Evolutionary conservation across 192 early-diverging fungal species (phyloP), one percentile per base, ranked within the genome.

Genomic region (Coemansia sp.): DNA sequence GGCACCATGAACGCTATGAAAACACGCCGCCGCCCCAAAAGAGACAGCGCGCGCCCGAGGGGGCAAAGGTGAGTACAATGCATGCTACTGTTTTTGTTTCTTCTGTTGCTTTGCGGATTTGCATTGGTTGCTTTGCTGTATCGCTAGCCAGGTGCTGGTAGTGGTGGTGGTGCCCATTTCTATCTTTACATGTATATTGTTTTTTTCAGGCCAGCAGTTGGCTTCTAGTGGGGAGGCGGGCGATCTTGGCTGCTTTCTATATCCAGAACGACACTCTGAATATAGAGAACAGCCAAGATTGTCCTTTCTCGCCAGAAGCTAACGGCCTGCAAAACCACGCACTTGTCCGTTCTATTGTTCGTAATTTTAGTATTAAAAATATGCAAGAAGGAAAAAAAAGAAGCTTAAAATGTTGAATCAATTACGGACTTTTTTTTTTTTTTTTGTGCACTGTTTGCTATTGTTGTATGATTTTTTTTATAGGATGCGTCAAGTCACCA

Each of bases 51-150:
- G 56, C 63, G 8, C 66, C 62, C 3, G 66, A 61, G 1, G 38
- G 59, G 59, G 53, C 55, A 62, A 66, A 66, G 76, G 76, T 78
- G 71, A 78, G 76, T 73, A 64, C 22, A 14, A 25, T 33, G 6
- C 7, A 40, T 63, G 33, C 11, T 67, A 60, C 13, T 45, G 42
- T 45, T 17, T 45, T 45, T 45, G 42, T 45, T 45, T 45, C 42
- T 45, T 13, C 42, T 45, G 42, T 45, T 17, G 17, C 42, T 45
- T 3, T 45, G 42, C 13, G 42, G 29, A 29, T 29, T 29, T 29
- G 29, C 1, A 4, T 40, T 40, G 38, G 38, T 11, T 40, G 38
- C 2, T 11, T 3, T 29, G 29, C 29, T 29, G 29, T 29, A 29
- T 29, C 29, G 3, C 29, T 29, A 29, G 29, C 29, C 29, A 29